These are phyloP conservation scores for Besnoitia besnoiti DNA, from an alignment of 169 alveolate species.

Conservation along the genomic window DNA sequence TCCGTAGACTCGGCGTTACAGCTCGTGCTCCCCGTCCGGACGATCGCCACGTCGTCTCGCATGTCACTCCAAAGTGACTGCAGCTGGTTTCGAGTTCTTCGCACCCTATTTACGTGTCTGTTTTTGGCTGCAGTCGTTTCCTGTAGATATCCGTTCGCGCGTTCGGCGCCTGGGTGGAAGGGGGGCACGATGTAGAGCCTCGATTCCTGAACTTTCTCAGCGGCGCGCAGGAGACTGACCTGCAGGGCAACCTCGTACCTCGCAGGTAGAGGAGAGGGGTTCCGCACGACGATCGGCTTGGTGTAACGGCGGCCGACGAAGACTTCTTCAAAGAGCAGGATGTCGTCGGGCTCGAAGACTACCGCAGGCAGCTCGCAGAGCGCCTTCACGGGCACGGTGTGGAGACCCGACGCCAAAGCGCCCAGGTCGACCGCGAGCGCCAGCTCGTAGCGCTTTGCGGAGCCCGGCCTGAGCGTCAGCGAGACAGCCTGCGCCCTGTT, in stretches of 20 bases:
- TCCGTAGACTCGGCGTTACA: too few species aligned
- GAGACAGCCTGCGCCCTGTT: background rate
- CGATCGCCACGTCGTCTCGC: too few species aligned
- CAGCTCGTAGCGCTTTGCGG: background rate
- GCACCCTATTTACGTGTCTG: too few species aligned
- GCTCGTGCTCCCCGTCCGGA: too few species aligned
- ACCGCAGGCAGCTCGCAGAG: constrained; percentile 89
- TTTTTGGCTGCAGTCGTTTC: too few species aligned
- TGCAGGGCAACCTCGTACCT: constrained; percentile 32
- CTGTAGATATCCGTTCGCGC: too few species aligned
- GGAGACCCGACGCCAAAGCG: background rate
- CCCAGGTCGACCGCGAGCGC: background rate
- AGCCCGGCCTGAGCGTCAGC: background rate
- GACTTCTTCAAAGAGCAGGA: constrained; percentile 87
- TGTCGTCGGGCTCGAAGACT: constrained; percentile 88
- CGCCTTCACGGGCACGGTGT: background rate
- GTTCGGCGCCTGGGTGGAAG: too few species aligned
- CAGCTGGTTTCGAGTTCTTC: too few species aligned
- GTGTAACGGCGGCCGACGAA: constrained; percentile 70
- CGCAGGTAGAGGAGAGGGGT: constrained; percentile 19
- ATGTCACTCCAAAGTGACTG: too few species aligned
- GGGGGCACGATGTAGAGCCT: too few species aligned
- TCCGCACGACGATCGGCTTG: background rate
- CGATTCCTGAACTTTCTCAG: too few species aligned
- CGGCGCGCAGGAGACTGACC: constrained; percentile 31